Evolutionary conservation across 78 protist genomes (phyloP).

Genomic region (Tieghemostelium lacteum): DNA sequence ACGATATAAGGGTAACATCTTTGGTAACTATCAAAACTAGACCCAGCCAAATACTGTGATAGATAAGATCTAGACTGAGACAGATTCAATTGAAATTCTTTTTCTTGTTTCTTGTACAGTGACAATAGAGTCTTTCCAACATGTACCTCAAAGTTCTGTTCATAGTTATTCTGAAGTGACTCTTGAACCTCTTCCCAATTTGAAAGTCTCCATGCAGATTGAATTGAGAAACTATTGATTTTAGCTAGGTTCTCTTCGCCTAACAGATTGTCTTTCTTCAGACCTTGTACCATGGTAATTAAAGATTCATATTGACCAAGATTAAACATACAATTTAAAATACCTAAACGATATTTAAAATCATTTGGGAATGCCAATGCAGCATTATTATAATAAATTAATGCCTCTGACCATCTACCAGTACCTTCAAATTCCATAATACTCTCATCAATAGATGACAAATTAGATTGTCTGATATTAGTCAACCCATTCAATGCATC

Average conservation of each 20-base stretch:
- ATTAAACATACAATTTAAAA: slow-evolving; percentile 35
- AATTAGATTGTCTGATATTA: not conserved
- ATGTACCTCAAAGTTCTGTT: slow-evolving; percentile 38
- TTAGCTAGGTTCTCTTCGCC: not conserved
- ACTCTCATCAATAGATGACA: slow-evolving; percentile 16
- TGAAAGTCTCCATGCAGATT: slow-evolving; percentile 63
- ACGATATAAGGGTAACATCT: slow-evolving; percentile 81
- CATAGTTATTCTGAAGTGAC: slow-evolving; percentile 2
- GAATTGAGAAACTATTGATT: slow-evolving; percentile 4
- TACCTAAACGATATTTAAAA: slow-evolving; percentile 9
- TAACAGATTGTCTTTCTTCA: slow-evolving; percentile 2
- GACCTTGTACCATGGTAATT: slow-evolving; percentile 27
- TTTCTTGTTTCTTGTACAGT: slow-evolving; percentile 16
- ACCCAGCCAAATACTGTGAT: slow-evolving; percentile 54
- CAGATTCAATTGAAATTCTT: slow-evolving; percentile 21
- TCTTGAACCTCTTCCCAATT: slow-evolving; percentile 50
- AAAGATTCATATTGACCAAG: slow-evolving; percentile 54
- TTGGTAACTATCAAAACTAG: slow-evolving; percentile 81
- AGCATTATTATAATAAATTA: slow-evolving; percentile 49
- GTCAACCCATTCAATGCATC: slow-evolving; percentile 53
- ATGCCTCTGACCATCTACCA: slow-evolving; percentile 58
- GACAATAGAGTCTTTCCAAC: slow-evolving; percentile 28
- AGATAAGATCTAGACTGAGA: slow-evolving; percentile 6
- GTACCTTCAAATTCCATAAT: slow-evolving; percentile 43
- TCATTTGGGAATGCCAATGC: not conserved